These are phyloP conservation scores for Calcarisporium arbuscula DNA, from an alignment of 2,329 filamentous ascomycete species.

Conservation along the genomic window DNA sequence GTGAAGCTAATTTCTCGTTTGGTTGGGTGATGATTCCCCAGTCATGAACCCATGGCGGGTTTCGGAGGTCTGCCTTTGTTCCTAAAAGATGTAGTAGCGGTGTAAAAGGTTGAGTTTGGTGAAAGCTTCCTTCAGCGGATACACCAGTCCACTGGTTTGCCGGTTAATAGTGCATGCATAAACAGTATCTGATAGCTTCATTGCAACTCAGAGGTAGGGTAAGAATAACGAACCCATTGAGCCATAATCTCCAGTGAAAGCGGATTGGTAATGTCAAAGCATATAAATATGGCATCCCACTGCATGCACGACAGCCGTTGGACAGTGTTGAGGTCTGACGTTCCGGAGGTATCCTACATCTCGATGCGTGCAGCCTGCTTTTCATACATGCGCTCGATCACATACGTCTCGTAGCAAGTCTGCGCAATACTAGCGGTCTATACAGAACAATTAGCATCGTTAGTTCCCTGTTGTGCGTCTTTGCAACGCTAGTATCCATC, in stretches of 20 bases:
- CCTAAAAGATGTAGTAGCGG: slow-evolving; percentile 27
- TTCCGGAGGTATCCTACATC: slow-evolving; percentile 34
- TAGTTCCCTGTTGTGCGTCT: not conserved
- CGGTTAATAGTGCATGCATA: too few relatives aligned
- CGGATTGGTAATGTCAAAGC: slow-evolving; percentile 30
- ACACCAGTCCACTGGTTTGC: not conserved
- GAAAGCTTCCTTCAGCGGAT: slow-evolving; percentile 2
- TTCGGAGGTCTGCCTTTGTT: slow-evolving; percentile 26
- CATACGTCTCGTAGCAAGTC: slow-evolving; percentile 29
- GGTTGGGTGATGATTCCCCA: too few relatives aligned
- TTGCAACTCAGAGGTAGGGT: too few relatives aligned
- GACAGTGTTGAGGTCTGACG: slow-evolving; percentile 28
- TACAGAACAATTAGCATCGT: not conserved
- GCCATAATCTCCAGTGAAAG: slow-evolving; percentile 26
- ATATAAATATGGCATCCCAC: slow-evolving; percentile 32
- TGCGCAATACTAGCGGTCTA: slow-evolving; percentile 26
- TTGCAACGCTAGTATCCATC: not conserved
- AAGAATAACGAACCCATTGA: slow-evolving; percentile 24
- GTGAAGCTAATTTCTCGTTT: too few relatives aligned
- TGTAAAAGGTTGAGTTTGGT: too few relatives aligned
- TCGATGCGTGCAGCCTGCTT: slow-evolving; percentile 22
- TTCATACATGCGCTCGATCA: slow-evolving; percentile 18
- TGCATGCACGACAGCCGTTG: slow-evolving; percentile 26
- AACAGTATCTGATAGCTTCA: too few relatives aligned
- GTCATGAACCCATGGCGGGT: too few relatives aligned